These are phyloP conservation scores for Kazachstania africana DNA, from an alignment of 805 yeast species.

Conservation along the genomic window DNA sequence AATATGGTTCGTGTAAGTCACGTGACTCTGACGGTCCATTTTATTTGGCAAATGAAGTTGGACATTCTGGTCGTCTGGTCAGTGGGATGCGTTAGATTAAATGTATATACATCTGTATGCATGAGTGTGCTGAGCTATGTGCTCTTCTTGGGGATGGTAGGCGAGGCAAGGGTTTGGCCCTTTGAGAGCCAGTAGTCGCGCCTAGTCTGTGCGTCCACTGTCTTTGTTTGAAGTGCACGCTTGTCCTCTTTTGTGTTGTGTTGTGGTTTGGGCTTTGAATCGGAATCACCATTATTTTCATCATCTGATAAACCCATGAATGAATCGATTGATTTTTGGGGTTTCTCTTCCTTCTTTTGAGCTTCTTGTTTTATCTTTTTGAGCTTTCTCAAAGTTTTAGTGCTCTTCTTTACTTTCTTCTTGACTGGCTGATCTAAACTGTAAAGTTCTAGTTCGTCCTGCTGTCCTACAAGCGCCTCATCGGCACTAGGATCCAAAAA, in stretches of 20 bases:
- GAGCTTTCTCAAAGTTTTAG: not conserved
- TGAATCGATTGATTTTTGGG: slow-evolving; percentile 5
- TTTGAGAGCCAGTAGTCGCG: slow-evolving; percentile 27
- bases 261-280: not conserved
- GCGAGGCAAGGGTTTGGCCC: slow-evolving; percentile 14
- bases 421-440: slow-evolving; percentile 9
- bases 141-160: too few relatives aligned
- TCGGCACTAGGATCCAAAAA: slow-evolving; percentile 14
- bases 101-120: too few relatives aligned
- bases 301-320: slow-evolving; percentile 19
- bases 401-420: slow-evolving; percentile 10
- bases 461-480: slow-evolving; percentile 13
- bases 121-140: too few relatives aligned
- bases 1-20: too few relatives aligned
- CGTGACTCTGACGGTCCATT: too few relatives aligned
- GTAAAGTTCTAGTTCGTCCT: slow-evolving; percentile 12
- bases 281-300: slow-evolving; percentile 3
- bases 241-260: slow-evolving; percentile 1
- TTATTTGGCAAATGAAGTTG: too few relatives aligned
- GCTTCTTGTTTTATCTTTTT: not conserved
- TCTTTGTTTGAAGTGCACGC: slow-evolving; percentile 6
- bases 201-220: slow-evolving; percentile 24
- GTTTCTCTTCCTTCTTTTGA: not conserved
- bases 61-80: too few relatives aligned
- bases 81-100: too few relatives aligned